Base-by-base conservation (phyloP, 352 stramenopile genomes). In the Albugo candida region DNA sequence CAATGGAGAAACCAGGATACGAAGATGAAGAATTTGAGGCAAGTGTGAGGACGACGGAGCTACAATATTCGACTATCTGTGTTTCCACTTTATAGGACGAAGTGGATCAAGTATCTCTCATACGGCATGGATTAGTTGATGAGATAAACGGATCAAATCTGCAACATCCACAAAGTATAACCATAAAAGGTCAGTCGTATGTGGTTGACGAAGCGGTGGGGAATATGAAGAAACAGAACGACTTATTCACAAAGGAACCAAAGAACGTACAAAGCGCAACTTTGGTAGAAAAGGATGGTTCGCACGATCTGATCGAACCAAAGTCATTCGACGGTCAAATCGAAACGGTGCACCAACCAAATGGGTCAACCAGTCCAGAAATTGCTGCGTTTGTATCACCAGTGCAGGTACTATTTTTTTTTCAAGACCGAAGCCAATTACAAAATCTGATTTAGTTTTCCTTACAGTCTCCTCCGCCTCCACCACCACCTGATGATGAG, bases 1-100 rank as follows among this genome's bases (percentile, higher is more conserved):
- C 38, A 43, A 10, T 19, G 20, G 8, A 43, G 20, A 24, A 43
- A 24, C 3, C 81, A 43, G 73, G 70, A 42, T 86, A 86, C 50
- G 70, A 74, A 36, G 67, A 86, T 14, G 73, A 83, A n/a, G 70
- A 76, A 38, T 82, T 83, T 53, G 73, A 86, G 56, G 67, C 65
- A 50, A 18, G 41, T 10, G 2, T 18, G 27, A 27, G 20, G 10
- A 10, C 11, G 10, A 16, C 11, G 38, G 11, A 47, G 16, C n/a
- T 24, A 4, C 6, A 37, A 8, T 10, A 24, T 34, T 18, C n/a
- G 20, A 18, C 3, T 18, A 18, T 24, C 4, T 6, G 2, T 16
- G 19, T 27, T n/a, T n/a, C 4, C 4, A 11, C 20, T 47, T 47
- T 18, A 24, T 47, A 24, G 36, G 17, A 24, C 4, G 14, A 52